These are phyloP conservation scores for Ophiostoma piceae DNA, from an alignment of 2,329 filamentous ascomycete genomes.

Conservation along the genomic window DNA sequence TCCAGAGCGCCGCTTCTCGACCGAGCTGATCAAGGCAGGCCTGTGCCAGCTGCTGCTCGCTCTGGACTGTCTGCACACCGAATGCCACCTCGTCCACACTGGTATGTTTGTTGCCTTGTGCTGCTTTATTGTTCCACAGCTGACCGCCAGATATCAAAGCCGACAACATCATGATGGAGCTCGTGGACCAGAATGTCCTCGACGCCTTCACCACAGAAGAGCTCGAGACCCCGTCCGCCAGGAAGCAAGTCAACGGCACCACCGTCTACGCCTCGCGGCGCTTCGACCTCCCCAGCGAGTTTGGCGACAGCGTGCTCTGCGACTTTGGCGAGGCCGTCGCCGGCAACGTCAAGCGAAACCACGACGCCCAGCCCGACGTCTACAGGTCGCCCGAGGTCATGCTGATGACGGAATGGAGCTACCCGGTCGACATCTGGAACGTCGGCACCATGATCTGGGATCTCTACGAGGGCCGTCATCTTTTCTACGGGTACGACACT, in stretches of 20 bases:
- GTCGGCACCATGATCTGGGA: conserved; percentile 8
- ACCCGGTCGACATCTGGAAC: conserved; percentile 1
- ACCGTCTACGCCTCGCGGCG: neutral
- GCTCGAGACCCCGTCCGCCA: conserved; percentile 3
- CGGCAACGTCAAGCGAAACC: neutral
- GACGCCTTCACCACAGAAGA: neutral
- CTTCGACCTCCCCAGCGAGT: neutral
- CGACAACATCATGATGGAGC: neutral
- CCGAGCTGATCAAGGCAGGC: neutral
- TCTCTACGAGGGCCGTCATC: neutral
- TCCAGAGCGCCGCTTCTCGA: neutral
- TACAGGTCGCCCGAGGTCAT: conserved; percentile 8
- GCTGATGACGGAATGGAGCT: neutral
- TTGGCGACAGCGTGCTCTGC: neutral
- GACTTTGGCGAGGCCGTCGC: neutral
- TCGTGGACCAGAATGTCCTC: neutral
- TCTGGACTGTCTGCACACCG: neutral
- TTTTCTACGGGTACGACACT: neutral
- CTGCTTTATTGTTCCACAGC: too few relatives aligned
- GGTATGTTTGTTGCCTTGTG: too few relatives aligned
- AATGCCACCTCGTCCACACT: neutral
- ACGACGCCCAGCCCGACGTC: neutral
- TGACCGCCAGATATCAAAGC: conserved; percentile 2
- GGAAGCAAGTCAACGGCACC: neutral
- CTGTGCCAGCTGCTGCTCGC: neutral